These are phyloP conservation scores for Escovopsis sp. DNA, from an alignment of 2,329 filamentous ascomycete genomes.

Conservation along the genomic window DNA sequence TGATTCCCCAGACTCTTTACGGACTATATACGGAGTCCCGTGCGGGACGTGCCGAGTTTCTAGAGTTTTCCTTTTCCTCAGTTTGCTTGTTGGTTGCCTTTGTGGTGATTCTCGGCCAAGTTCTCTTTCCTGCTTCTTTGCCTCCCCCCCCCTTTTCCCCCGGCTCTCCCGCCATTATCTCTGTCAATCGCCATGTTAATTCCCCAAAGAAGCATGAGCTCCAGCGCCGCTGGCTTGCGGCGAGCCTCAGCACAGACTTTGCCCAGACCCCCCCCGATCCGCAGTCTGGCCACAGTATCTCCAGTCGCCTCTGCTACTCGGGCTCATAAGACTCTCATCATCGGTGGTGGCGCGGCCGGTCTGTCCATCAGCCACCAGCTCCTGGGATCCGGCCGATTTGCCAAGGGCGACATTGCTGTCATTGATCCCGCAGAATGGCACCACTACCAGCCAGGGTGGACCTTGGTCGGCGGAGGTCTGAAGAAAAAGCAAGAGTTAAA, in stretches of 20 bases:
- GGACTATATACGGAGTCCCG: too few relatives aligned
- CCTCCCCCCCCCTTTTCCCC: too few relatives aligned
- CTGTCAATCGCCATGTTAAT: too few relatives aligned
- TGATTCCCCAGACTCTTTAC: too few relatives aligned
- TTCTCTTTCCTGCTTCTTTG: too few relatives aligned
- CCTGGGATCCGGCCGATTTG: slow-evolving; percentile 41
- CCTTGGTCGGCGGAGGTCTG: slow-evolving; percentile 50
- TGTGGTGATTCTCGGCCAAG: too few relatives aligned
- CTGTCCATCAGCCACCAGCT: slow-evolving; percentile 54
- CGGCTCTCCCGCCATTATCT: too few relatives aligned
- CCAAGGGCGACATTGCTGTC: slow-evolving; percentile 45
- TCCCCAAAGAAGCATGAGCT: too few relatives aligned
- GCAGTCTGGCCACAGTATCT: slow-evolving; percentile 10
- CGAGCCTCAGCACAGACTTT: not conserved
- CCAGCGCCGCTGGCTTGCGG: too few relatives aligned
- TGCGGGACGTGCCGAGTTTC: too few relatives aligned
- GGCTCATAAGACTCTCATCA: slow-evolving; percentile 49
- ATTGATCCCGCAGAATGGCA: slow-evolving; percentile 49
- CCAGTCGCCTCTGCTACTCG: slow-evolving; percentile 18
- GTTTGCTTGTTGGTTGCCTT: too few relatives aligned
- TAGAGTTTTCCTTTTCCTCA: too few relatives aligned
- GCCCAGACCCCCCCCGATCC: slow-evolving; percentile 1
- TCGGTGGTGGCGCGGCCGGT: slow-evolving; percentile 54
- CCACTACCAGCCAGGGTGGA: slow-evolving; percentile 58
- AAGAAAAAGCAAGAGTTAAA: slow-evolving; percentile 47